These are phyloP conservation scores for Sergeia podlipaevii DNA, from an alignment of 208 protist genomes.

Conservation along the genomic window DNA sequence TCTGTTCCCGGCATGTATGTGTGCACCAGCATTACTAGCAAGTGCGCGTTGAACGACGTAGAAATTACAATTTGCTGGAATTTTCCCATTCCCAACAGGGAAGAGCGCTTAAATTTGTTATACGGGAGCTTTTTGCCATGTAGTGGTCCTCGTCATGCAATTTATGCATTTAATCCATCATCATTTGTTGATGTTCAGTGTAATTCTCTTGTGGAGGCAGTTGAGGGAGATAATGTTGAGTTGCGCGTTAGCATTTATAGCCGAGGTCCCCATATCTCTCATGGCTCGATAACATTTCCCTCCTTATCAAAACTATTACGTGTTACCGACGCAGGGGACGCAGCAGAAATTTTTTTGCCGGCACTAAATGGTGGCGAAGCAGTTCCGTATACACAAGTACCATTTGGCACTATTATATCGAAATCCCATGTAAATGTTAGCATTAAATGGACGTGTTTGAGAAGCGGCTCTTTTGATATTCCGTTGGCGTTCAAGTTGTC, in stretches of 20 bases:
- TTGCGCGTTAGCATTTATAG: conserved; percentile 31
- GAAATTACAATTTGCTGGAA: no score
- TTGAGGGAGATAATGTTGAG: conserved; percentile 52
- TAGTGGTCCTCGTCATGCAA: no score
- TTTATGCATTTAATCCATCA: conserved; percentile 26
- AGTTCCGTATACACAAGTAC: conserved; percentile 2
- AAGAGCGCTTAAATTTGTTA: not conserved
- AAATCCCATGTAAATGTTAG: no score
- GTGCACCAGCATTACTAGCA: no score
- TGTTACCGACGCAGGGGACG: conserved; percentile 3
- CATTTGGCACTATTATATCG: conserved; percentile 9
- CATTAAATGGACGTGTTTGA: conserved; percentile 20
- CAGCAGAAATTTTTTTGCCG: not conserved
- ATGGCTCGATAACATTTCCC: conserved; percentile 30
- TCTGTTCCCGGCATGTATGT: no score
- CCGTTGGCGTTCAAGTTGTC: conserved; percentile 23
- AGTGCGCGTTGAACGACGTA: no score
- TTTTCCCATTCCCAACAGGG: no score
- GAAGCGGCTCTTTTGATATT: conserved; percentile 28
- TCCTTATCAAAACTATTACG: conserved; percentile 17
- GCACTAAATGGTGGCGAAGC: no score
- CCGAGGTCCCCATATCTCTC: conserved; percentile 10
- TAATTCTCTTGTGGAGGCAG: conserved; percentile 25
- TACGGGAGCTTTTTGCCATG: not conserved
- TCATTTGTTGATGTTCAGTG: conserved; percentile 28